These are phyloP conservation scores for Podaxis sp. DNA, from an alignment of 768 basidiomycete genomes.

Conservation along the genomic window DNA sequence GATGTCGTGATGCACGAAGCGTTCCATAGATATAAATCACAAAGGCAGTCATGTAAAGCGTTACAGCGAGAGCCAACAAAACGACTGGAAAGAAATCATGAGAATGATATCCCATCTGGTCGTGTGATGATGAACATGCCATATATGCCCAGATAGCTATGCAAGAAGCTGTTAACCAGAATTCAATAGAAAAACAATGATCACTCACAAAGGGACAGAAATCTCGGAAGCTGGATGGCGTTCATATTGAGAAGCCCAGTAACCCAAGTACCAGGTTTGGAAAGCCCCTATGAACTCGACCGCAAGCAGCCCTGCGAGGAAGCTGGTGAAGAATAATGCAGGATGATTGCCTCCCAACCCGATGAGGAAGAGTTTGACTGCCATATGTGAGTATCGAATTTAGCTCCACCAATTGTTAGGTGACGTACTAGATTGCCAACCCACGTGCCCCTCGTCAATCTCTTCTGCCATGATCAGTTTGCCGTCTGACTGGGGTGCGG, in stretches of 20 bases:
- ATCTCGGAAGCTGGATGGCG: slow-evolving; percentile 26
- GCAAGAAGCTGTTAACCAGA: slow-evolving; percentile 14
- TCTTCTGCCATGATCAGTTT: slow-evolving; percentile 64
- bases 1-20: slow-evolving; percentile 45
- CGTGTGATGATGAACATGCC: slow-evolving; percentile 4
- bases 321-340: slow-evolving; percentile 27
- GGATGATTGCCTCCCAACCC: slow-evolving; percentile 29
- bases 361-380: slow-evolving; percentile 31
- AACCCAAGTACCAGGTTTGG: slow-evolving; percentile 42
- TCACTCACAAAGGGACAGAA: slow-evolving; percentile 30
- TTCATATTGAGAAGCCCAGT: slow-evolving; percentile 42
- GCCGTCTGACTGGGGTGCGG: slow-evolving; percentile 32
- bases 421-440: slow-evolving; percentile 39
- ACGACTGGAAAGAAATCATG: not conserved
- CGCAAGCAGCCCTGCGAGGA: slow-evolving; percentile 22
- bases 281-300: slow-evolving; percentile 21
- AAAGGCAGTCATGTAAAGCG: slow-evolving; percentile 30
- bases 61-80: slow-evolving; percentile 9
- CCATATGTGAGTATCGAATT: not conserved
- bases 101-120: not conserved
- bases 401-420: not conserved
- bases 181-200: not conserved
- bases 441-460: slow-evolving; percentile 53
- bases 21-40: slow-evolving; percentile 40
- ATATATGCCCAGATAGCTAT: slow-evolving; percentile 45